Conservation (phyloP, 2,329 filamentous ascomycete species). For the Kalaharituber pfeilii region DNA sequence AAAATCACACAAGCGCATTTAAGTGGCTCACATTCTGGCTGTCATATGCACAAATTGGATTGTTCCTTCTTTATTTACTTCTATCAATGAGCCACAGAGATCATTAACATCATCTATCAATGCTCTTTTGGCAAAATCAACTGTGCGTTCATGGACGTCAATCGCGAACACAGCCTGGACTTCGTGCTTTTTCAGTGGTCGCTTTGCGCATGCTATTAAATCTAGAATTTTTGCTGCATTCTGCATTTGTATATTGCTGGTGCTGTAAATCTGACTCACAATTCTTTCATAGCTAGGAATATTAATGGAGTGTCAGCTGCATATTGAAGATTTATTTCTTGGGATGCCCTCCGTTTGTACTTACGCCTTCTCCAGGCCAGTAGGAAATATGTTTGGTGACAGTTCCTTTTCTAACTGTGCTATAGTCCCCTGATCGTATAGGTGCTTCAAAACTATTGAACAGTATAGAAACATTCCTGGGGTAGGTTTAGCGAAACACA, state of each 20-base stretch:
- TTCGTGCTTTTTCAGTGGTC: conserved; percentile 30
- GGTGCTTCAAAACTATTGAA: conserved; percentile 23
- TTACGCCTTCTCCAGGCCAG: conserved; percentile 19
- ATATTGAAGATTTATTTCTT: neutral
- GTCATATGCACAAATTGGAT: conserved; percentile 29
- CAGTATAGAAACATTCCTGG: conserved; percentile 27
- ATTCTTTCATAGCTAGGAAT: conserved; percentile 24
- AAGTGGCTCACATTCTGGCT: conserved; percentile 24
- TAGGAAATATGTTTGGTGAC: conserved; percentile 9
- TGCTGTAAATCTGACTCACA: conserved; percentile 21
- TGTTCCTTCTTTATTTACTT: conserved; percentile 22
- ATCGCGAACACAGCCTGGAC: conserved; percentile 28
- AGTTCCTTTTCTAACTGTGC: conserved; percentile 18
- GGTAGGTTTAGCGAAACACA: neutral
- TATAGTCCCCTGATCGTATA: conserved; percentile 19
- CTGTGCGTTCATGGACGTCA: conserved; percentile 18
- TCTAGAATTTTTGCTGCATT: conserved; percentile 26
- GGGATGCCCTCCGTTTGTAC: conserved; percentile 1
- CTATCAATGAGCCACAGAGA: conserved; percentile 28
- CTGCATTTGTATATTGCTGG: conserved; percentile 18
- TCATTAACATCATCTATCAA: conserved; percentile 24
- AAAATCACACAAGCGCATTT: neutral
- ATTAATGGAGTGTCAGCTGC: neutral
- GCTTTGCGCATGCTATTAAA: conserved; percentile 29
- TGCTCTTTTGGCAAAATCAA: conserved; percentile 23